These are phyloP conservation scores for Suillus clintonianus DNA, from an alignment of 768 basidiomycete genomes.

Conservation along the genomic window DNA sequence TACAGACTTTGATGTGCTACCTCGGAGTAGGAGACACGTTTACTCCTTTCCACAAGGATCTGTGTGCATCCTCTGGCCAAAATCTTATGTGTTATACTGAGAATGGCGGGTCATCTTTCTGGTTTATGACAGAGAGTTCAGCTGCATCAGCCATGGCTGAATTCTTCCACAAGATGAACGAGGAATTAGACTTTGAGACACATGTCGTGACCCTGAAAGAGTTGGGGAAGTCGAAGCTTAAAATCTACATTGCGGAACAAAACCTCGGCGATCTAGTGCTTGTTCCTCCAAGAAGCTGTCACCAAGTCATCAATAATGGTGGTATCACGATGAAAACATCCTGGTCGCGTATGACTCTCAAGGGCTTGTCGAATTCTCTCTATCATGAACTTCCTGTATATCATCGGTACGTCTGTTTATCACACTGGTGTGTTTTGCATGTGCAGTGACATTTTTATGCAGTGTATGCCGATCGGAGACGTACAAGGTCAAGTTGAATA, in stretches of 20 bases:
- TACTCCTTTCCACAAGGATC: conserved; percentile 84
- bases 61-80: conserved; percentile 82
- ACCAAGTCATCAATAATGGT: conserved; percentile 82
- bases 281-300: conserved; percentile 79
- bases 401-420: conserved; percentile 52
- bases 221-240: conserved; percentile 64
- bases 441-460: conserved; percentile 1
- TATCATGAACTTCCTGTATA: conserved; percentile 80
- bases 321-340: conserved; percentile 83
- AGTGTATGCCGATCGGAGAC: conserved; percentile 83
- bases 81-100: conserved; percentile 87
- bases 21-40: conserved; percentile 81
- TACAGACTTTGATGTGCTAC: conserved; percentile 87
- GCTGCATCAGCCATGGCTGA: conserved; percentile 53
- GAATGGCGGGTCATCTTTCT: conserved; percentile 69
- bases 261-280: conserved; percentile 76
- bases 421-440: not conserved
- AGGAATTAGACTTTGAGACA: conserved; percentile 68
- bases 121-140: conserved; percentile 80
- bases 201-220: conserved; percentile 65
- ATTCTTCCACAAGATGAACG: conserved; percentile 54
- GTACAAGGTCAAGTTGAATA: conserved; percentile 71
- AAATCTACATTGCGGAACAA: conserved; percentile 72
- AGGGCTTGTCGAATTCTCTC: conserved; percentile 58
- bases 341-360: conserved; percentile 83